These are phyloP conservation scores for Puccinia hordei DNA, from an alignment of 1,284 basidiomycete species.

Conservation along the genomic window DNA sequence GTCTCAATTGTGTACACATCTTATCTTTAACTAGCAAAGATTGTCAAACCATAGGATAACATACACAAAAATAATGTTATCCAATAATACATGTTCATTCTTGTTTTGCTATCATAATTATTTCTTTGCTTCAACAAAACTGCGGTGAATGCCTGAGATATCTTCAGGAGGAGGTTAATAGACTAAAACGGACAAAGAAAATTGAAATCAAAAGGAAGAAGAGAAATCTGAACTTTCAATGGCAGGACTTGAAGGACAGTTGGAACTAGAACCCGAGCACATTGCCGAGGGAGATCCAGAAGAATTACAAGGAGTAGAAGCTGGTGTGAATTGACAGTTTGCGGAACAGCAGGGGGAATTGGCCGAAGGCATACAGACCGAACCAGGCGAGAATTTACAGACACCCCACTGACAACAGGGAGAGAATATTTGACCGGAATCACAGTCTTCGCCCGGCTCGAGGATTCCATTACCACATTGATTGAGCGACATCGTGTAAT, in stretches of 20 bases:
- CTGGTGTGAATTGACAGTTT: slow-evolving; percentile 71
- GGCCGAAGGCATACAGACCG: slow-evolving; percentile 76
- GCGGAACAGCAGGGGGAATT: slow-evolving; percentile 76
- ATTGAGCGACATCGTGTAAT: slow-evolving; percentile 64
- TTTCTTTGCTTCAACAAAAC: too few species aligned
- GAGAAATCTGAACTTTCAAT: too few species aligned
- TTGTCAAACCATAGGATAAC: too few species aligned
- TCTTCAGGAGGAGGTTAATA: too few species aligned
- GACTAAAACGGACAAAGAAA: too few species aligned
- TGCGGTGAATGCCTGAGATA: too few species aligned
- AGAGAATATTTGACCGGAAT: slow-evolving; percentile 70
- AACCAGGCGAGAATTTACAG: slow-evolving; percentile 73
- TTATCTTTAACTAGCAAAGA: too few species aligned
- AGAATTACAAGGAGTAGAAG: slow-evolving; percentile 70
- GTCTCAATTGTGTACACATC: too few species aligned
- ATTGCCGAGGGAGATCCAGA: slow-evolving; percentile 69
- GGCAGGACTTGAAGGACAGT: slow-evolving; percentile 65
- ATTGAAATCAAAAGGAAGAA: too few species aligned
- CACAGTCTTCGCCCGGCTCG: slow-evolving; percentile 76
- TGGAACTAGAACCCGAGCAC: slow-evolving; percentile 74
- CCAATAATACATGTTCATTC: too few species aligned
- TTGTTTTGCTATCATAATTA: too few species aligned
- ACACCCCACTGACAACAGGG: slow-evolving; percentile 78
- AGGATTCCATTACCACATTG: slow-evolving; percentile 82
- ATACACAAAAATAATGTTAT: too few species aligned